Base-by-base conservation (phyloP, 1,284 basidiomycete genomes). In the Vanrija humicola region DNA sequence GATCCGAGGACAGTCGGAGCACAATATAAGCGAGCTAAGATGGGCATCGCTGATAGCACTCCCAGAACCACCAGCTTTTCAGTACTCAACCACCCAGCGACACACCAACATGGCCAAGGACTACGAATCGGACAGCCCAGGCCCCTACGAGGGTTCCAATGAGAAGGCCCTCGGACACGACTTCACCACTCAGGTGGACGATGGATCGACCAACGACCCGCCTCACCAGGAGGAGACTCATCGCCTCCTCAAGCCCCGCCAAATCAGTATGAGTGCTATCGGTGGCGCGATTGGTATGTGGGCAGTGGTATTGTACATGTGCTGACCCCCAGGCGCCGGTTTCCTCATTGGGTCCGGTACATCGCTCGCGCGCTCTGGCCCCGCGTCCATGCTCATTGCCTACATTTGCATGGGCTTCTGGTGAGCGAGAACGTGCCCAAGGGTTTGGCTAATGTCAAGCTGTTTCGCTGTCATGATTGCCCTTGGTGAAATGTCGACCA, bases 321-420 rank as follows among this genome's bases (percentile, higher is more conserved):
- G 40, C 39, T 15, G 23, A 46, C 43, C 39, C 19, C 18, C 23
- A 64, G 66, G 66, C 53, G 88, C 86, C 26, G 88, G 88, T 66
- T 77, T 43, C 23, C 42, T 90, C 62, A 88, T 90, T 62, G 87
- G 87, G 43, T 82, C 76, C 5, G 79, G 79, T 40, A 66, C 65
- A 0, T 75, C 72, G 49, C 63, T 80, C 10, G 65, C 70, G 9
- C 65, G 73, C 51, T 78, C 75, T 28, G 80, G 80, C 6, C 80
- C 80, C 0, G 76, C 68, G 0, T 72, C 70, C 18, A 68, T 80
- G 12, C 72, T 81, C 56, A 68, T 81, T 44, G 73, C 77, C 0
- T 81, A 80, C 58, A 56, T 69, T 0, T 61, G 78, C 55, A 73
- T 76, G 68, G 73, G 72, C 38, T 49, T 66, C 23, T 67, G 72